Base-by-base conservation (phyloP, 2,329 filamentous ascomycete species). In the Pseudofabraea citricarpa region DNA sequence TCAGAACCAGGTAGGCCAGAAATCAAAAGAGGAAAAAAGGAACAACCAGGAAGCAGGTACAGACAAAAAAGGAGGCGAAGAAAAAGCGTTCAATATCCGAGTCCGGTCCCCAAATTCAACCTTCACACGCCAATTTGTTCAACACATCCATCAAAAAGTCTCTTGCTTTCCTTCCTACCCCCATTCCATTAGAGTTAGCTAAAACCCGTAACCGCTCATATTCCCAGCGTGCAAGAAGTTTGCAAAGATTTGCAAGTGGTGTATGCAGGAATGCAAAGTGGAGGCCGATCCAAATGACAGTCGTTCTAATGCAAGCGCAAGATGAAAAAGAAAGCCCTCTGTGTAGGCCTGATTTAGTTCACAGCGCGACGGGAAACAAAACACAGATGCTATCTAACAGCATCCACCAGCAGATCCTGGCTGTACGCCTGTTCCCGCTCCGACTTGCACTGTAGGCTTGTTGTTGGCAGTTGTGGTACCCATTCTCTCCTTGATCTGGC, bases 401-500 rank as follows among this genome's bases (percentile, higher is more conserved):
- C 90, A 96, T 66, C 88, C 84, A 63, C 86, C 84, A 64, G 80
- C 87, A 59, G 87, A 87, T 58, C 85, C 85, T 60, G 83, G 87
- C 67, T 94, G 87, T 56, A 98, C 91, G 60, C 90, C 90, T 70
- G 95, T 90, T 63, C 93, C 93, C 65, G 90, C 86, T 47, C 90
- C 88, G 61, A 98, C 93, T 67, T 95, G 90, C 60, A 98, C 90
- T 59, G 88, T 95, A 54, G 91, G 91, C 78, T 97, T 98, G 81
- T 97, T 97, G 75, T 90, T 90, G 55, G 86, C 86, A 35, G 87
- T 85, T 52, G 91, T 93, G 58, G 89, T 95, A 62, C 93, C 93
- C 91, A 98, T 98, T 64, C 93, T 87, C 77, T 97, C 91, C 81
- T 98, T 98, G 75, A 98, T 98, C 73, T 98, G 93, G 69, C 93